Percentiles rank a stretch among this genome's conserved stretches.
Conservation (phyloP, 306 rosid genomes). For the Lathyrus oleraceus region DNA sequence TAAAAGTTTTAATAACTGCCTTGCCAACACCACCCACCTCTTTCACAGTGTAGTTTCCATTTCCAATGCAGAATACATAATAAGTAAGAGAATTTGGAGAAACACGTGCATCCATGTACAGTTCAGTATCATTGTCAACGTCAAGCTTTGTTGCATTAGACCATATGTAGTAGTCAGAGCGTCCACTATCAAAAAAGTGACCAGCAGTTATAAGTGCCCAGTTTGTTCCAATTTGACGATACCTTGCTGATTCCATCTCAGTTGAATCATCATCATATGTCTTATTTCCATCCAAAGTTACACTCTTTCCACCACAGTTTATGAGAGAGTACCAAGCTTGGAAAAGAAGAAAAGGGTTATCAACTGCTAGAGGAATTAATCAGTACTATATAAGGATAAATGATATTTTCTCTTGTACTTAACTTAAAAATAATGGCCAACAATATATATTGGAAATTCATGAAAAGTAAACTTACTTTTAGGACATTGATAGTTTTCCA, state of each 20-base stretch:
- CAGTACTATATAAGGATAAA: neutral
- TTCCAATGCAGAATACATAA: slow-evolving; percentile 54
- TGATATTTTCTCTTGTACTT: neutral
- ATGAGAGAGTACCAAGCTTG: slow-evolving; percentile 40
- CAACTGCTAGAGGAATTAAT: no score
- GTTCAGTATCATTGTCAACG: slow-evolving; percentile 27
- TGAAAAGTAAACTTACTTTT: slow-evolving; percentile 40
- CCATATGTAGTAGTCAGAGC: neutral
- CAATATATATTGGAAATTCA: slow-evolving; percentile 6
- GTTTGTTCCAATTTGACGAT: slow-evolving; percentile 18
- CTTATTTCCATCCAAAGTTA: neutral
- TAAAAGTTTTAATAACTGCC: slow-evolving; percentile 1
- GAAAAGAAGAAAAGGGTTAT: neutral
- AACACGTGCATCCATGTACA: slow-evolving; percentile 59
- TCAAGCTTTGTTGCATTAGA: slow-evolving; percentile 39
- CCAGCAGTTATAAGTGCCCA: slow-evolving; percentile 68
- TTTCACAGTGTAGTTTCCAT: slow-evolving; percentile 55
- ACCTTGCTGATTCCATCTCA: slow-evolving; percentile 19
- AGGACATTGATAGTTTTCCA: slow-evolving; percentile 37
- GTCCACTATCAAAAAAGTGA: slow-evolving; percentile 42
- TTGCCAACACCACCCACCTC: slow-evolving; percentile 42
- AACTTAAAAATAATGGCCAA: neutral
- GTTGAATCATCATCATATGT: slow-evolving; percentile 33
- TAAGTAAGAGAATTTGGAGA: slow-evolving; percentile 64
- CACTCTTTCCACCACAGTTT: slow-evolving; percentile 43